Percentiles rank a stretch among this genome's conserved stretches.
Conservation (phyloP, 306 rosid genomes). For the Hylodesmum podocarpum region DNA sequence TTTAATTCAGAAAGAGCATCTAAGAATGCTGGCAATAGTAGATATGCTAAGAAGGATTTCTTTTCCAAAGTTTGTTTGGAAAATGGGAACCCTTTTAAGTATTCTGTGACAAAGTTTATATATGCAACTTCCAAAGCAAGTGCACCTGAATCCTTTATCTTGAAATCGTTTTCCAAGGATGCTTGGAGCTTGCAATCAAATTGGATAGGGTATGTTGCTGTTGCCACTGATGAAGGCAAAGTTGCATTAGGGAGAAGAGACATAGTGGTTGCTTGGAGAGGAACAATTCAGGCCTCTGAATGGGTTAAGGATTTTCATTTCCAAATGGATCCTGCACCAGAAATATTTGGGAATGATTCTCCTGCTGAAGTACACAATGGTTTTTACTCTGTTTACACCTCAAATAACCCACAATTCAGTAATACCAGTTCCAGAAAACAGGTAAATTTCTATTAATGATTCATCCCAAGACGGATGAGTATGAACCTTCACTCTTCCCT, state of each 20-base stretch:
- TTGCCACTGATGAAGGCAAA: conserved; percentile 67
- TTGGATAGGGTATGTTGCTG: conserved; percentile 83
- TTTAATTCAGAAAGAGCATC: conserved; percentile 59
- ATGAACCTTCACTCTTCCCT: no score
- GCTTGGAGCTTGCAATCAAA: conserved; percentile 71
- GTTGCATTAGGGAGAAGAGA: conserved; percentile 69
- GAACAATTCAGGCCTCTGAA: conserved; percentile 56
- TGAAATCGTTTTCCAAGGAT: conserved; percentile 55
- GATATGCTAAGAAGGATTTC: conserved; percentile 44
- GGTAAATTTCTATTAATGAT: conserved; percentile 32
- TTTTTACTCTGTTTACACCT: conserved; percentile 68
- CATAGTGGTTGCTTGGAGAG: conserved; percentile 82
- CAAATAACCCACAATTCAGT: conserved; percentile 43
- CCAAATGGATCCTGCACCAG: conserved; percentile 38
- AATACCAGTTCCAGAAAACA: conserved; percentile 58
- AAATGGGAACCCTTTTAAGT: conserved; percentile 46
- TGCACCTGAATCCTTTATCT: conserved; percentile 50
- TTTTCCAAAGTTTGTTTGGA: conserved; percentile 52
- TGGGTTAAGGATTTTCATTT: conserved; percentile 68
- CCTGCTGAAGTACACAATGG: conserved; percentile 58
- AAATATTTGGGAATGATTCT: conserved; percentile 36
- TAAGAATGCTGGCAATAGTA: conserved; percentile 54
- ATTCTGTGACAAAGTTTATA: conserved; percentile 56
- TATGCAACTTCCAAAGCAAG: conserved; percentile 59
- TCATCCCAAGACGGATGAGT: no score